Percentiles rank a stretch among this genome's conserved stretches.
Conservation (phyloP, 352 stramenopile genomes). For the Blastocystis sp. region DNA sequence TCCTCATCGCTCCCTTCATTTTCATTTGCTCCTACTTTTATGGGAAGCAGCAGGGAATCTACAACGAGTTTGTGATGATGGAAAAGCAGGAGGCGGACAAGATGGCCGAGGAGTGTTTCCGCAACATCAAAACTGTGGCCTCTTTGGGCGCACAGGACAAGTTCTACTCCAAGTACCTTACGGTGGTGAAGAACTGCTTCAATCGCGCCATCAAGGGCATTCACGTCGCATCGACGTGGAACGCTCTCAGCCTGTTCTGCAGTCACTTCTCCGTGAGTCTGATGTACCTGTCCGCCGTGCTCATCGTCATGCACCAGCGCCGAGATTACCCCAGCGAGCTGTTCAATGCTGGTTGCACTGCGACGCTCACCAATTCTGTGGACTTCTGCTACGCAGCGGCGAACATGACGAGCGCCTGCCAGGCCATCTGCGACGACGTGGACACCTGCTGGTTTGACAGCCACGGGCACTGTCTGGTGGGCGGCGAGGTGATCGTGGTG, state of each 20-base stretch:
- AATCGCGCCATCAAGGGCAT: background rate
- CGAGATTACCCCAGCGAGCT: conserved; percentile 19
- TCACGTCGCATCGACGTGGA: background rate
- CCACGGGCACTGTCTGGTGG: conserved; percentile 75
- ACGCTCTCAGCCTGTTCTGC: background rate
- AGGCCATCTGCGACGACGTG: conserved; percentile 12
- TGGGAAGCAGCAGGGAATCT: background rate
- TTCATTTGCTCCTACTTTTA: conserved; percentile 16
- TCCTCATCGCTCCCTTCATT: conserved; percentile 40
- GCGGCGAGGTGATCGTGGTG: conserved; percentile 76
- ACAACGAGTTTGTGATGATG: conserved; percentile 30
- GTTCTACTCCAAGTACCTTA: conserved; percentile 77
- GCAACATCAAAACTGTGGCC: conserved; percentile 79
- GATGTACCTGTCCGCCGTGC: conserved; percentile 78
- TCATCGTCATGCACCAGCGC: conserved; percentile 41
- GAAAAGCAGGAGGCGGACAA: conserved; percentile 74
- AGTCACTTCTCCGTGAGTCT: conserved; percentile 75
- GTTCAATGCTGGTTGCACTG: background rate
- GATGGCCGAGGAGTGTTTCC: conserved; percentile 77
- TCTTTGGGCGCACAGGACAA: conserved; percentile 78
- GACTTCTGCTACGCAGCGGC: conserved; percentile 44
- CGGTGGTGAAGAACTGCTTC: conserved; percentile 71
- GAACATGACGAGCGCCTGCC: background rate
- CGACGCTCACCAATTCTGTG: background rate
- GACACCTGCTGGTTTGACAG: conserved; percentile 31